These are phyloP conservation scores for Didymella sp. DNA, from an alignment of 2,329 filamentous ascomycete species.

Conservation along the genomic window DNA sequence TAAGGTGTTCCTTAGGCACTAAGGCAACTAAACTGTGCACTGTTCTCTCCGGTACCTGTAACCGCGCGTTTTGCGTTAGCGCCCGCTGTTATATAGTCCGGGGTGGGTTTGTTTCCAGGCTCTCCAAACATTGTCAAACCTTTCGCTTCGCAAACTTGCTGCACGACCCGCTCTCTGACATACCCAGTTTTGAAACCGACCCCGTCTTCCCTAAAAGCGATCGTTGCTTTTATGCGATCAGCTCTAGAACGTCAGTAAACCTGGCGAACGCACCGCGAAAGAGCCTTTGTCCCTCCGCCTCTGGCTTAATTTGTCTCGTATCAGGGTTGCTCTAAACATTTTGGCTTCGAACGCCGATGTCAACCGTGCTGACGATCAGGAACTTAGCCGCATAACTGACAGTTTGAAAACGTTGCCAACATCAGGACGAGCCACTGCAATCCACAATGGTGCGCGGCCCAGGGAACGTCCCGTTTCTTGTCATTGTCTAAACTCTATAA, in stretches of 20 bases:
- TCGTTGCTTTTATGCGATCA: constrained; percentile 38
- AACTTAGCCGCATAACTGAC: constrained; percentile 45
- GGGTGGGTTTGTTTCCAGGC: constrained; percentile 48
- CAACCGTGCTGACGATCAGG: constrained; percentile 47
- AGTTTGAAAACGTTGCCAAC: constrained; percentile 54
- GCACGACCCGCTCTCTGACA: constrained; percentile 47
- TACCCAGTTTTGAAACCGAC: constrained; percentile 51
- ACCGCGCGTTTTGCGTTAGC: constrained; percentile 42
- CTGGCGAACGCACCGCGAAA: constrained; percentile 39
- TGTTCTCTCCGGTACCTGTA: constrained; percentile 40
- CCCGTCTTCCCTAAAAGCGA: constrained; percentile 39
- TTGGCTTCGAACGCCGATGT: constrained; percentile 38
- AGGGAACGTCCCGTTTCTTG: constrained; percentile 40
- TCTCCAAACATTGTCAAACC: constrained; percentile 49
- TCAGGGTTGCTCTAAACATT: constrained; percentile 50
- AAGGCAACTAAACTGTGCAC: constrained; percentile 32
- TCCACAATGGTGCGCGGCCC: constrained; percentile 44
- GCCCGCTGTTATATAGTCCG: constrained; percentile 44
- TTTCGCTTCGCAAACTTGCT: constrained; percentile 46
- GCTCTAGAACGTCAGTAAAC: constrained; percentile 30
- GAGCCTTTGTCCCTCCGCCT: constrained; percentile 39
- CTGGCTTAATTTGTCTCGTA: constrained; percentile 48
- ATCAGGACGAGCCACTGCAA: constrained; percentile 51
- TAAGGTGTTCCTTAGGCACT: constrained; percentile 15
- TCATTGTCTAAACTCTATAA: constrained; percentile 45